Base-by-base conservation (phyloP, 83 land plant genomes). In the Thuja plicata region DNA sequence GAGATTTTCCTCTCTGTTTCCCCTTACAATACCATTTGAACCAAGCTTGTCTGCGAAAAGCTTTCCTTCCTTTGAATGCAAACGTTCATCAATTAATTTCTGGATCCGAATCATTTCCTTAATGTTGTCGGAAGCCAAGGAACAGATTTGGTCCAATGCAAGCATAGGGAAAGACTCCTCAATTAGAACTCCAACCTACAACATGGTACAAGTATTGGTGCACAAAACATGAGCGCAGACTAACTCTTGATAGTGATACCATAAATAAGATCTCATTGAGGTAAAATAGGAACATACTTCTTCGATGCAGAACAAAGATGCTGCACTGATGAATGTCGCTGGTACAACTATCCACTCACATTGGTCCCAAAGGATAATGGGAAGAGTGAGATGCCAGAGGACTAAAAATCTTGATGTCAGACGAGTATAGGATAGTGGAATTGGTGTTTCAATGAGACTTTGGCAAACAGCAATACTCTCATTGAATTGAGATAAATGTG, bases 121-220 rank as follows among this genome's bases (percentile, higher is more conserved):
- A 43, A 97, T 92, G 87, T 91, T 94, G 60, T 90, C 91, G 21
- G 90, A 91, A 86, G 93, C 91, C 80, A 77, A 45, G 3, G 91
- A 89, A 91, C 97, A 95, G 40, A 96, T 91, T 34, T 94, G 95
- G 76, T 95, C 97, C 48, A 96, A 93, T 24, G 99, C 93, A 84
- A 98, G 96, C 93, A 96, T 94, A 32, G 98, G 95, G 88, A 97
- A 98, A 54, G 99, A 97, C 88, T 98, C 99, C 91, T 98, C 97
- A 84, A 98, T 98, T 34, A 98, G 92, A 79, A 98, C 99, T 77
- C 99, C 99, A 43, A 98, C 99, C 98, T 95, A 91, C 85, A 91
- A 54, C 5, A 54, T 6, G 41, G 8, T 37, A 16, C 71, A 57
- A 86, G 71, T 52, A 50, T 50, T 35, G 54, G 32, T 86, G 32